Percentiles rank a stretch among this genome's conserved stretches.
Conservation (phyloP, 495 filamentous ascomycete genomes). For the Daldinia childiae region DNA sequence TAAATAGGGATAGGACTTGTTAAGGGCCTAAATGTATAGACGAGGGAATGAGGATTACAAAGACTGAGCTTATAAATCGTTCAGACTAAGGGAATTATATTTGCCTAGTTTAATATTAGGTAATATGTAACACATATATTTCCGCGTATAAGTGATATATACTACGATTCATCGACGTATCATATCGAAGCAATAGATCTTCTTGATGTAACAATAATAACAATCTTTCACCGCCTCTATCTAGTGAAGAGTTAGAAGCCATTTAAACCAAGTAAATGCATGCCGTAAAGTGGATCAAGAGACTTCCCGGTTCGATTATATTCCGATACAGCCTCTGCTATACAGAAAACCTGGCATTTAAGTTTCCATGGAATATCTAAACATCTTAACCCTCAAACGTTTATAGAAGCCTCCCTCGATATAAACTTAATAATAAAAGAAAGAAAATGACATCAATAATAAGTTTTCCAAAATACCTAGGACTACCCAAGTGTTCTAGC, state of each 20-base stretch:
- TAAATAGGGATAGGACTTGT: no score
- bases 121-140: neutral
- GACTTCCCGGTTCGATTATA: neutral
- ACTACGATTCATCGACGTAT: no score
- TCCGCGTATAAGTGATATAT: neutral
- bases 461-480: neutral
- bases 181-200: no score
- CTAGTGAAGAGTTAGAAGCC: neutral
- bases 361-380: neutral
- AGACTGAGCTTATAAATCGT: neutral
- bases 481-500: neutral
- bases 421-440: neutral
- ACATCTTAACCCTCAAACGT: neutral
- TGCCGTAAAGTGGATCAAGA: neutral
- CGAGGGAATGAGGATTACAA: neutral
- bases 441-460: neutral
- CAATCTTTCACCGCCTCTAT: no score
- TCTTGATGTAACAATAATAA: no score
- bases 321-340: no score
- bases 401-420: no score
- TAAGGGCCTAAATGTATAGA: neutral
- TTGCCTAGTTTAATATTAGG: neutral
- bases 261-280: neutral
- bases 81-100: neutral
- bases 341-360: neutral